Base-by-base conservation (phyloP, 805 yeast species). In the Osmozyma mogii region DNA sequence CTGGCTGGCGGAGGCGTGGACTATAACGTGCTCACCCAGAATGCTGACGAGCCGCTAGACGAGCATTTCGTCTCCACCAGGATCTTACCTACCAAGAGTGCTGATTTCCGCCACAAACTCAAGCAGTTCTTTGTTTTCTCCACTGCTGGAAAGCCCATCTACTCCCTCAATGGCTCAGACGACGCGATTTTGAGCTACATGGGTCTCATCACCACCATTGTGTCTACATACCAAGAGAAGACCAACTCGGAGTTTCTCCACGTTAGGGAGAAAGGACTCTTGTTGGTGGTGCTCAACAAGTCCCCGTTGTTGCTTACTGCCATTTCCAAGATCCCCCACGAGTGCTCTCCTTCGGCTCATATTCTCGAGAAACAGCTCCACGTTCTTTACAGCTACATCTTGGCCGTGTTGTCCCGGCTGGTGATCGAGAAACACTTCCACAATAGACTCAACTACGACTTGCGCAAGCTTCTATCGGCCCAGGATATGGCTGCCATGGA, bases 81-180 rank as follows among this genome's bases (percentile, higher is more conserved):
- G n/a, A n/a, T n/a, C n/a, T n/a, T n/a, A n/a, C n/a, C n/a, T n/a
- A n/a, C n/a, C n/a, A n/a, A n/a, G n/a, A n/a, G n/a, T n/a, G n/a
- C n/a, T n/a, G n/a, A n/a, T 5, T 61, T 64, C 35, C 54, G 50
- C 31, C 22, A 34, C 13, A 63, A 59, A 27, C 42, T 58, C 31
- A 85, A 84, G 50, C 94, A 85, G 36, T 83, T 80, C 46, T 80
- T 84, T 42, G 72, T 87, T 3, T 59, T 87, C 7, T 82, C 94
- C 0, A 60, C 77, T 2, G 94, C 96, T 1, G 96, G 96, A 0
- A 87, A 87, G 49, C 94, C 94, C 2, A 78, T 87, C 5, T 87
- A 80, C 52, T 73, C 94, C 2, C 62, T 78, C 65, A 73, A 77
- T 48, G 94, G 92, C 2, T 59, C 74, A 2, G 88, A 83, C 30